These are phyloP conservation scores for Blumeriella jaapii DNA, from an alignment of 2,329 filamentous ascomycete genomes.

Conservation along the genomic window DNA sequence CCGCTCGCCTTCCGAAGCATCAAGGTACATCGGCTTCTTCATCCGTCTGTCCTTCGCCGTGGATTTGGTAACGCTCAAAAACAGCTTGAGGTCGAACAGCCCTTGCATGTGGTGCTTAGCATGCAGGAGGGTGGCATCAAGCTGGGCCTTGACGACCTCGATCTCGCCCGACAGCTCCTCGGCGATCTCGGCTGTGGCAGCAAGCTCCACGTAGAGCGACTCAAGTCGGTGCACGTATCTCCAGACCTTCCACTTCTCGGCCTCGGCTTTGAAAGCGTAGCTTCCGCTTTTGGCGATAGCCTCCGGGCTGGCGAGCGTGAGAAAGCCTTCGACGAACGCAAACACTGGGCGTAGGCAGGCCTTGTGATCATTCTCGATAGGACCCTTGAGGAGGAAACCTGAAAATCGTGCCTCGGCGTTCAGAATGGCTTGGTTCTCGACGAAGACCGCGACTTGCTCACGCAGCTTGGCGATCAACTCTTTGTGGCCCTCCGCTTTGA, in stretches of 20 bases:
- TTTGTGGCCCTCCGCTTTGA: background rate
- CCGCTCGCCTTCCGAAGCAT: conserved; percentile 8
- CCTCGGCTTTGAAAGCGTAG: background rate
- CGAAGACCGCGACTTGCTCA: background rate
- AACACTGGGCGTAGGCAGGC: background rate
- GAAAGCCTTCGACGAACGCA: conserved; percentile 16
- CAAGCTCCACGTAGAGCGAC: too few species aligned
- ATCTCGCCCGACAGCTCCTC: background rate
- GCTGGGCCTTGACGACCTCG: conserved; percentile 1
- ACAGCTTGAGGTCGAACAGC: conserved; percentile 17
- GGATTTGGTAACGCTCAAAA: conserved; percentile 10
- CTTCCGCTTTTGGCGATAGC: background rate
- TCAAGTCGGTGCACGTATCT: background rate
- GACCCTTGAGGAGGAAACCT: background rate
- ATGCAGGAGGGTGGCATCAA: background rate
- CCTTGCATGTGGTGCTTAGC: conserved; percentile 2
- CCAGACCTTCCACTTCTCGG: background rate
- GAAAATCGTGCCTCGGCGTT: background rate
- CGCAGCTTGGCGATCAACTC: background rate
- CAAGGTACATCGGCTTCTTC: conserved; percentile 8
- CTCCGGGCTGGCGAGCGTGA: conserved; percentile 7
- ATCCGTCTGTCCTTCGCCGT: conserved; percentile 13
- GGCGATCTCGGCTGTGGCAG: background rate
- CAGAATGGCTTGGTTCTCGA: background rate
- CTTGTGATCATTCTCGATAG: background rate